Evolutionary conservation across 2,329 filamentous ascomycete genomes (phyloP), one percentile per base, ranked within the genome.

Genomic region (Talaromyces sp.): DNA sequence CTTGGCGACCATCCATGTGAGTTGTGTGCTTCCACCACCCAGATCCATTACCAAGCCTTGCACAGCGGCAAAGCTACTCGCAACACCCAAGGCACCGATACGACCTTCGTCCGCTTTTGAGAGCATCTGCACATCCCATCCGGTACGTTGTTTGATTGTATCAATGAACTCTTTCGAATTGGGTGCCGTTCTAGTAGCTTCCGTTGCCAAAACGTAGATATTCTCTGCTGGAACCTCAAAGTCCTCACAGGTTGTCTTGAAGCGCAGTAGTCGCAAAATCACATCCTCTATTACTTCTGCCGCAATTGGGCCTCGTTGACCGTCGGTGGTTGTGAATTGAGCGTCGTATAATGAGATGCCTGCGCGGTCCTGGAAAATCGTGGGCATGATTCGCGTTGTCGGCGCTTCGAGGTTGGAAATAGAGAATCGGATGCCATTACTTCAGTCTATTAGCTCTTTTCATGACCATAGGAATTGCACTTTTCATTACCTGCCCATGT

Each of bases 381-480:
- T 93, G 19, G 85, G 88, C 48, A 97, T 83, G 27, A 93, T 86
- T 27, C 93, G 89, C 27, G 90, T 84, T 45, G 82, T 86, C 3
- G 87, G 86, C 24, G 90, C 88, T 3, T 88, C 85, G n/a, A 96
- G 83, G 69, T 92, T 88, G 9, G 92, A 91, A 72, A 97, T 92
- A 52, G 92, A 94, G 82, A 96, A 96, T 63, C 93, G 91, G 72
- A 97, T 94, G 71, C 93, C 93, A 81, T 97, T 97, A 82, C 92
- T 77, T 13, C 14, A 24, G 6, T 10, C 16, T 3, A 9, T 63
- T 19, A 57, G 50, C 48, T 37, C 31, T 4, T 37, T 13, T 22
- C 1, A 24, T 45, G 19, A 3, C 50, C 27, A 31, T 31, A 6
- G 6, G 27, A 31, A 31, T 31, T 31, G 9, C 7, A 13, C 35